These are phyloP conservation scores for Inga leiocalycina DNA, from an alignment of 306 rosid species.

Conservation along the genomic window DNA sequence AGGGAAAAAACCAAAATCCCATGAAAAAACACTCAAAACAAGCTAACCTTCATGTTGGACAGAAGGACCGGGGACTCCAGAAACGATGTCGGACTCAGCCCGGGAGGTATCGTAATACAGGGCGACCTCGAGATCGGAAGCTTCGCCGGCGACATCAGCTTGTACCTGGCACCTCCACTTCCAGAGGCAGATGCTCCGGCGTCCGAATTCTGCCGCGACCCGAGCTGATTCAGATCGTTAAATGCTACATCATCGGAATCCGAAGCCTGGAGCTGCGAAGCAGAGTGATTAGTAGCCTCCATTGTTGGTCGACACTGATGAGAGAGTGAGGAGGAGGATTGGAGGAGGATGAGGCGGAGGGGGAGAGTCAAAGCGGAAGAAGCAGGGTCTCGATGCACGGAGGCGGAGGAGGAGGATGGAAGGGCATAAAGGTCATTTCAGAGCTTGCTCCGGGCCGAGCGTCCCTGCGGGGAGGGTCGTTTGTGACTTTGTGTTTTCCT, in stretches of 20 bases:
- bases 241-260: conserved; percentile 10
- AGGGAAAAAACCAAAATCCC: background rate
- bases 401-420: conserved; percentile 3
- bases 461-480: background rate
- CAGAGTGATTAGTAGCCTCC: conserved; percentile 44
- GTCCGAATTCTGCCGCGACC: conserved; percentile 30
- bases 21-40: background rate
- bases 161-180: conserved; percentile 65
- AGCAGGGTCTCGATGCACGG: background rate
- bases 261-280: conserved; percentile 33
- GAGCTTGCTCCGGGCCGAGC: background rate
- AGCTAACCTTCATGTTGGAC: conserved; percentile 79
- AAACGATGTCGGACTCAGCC: conserved; percentile 85
- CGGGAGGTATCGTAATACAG: conserved; percentile 81
- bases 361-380: conserved; percentile 6
- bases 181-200: background rate
- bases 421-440: conserved; percentile 62
- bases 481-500: background rate
- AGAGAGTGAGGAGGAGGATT: background rate
- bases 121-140: conserved; percentile 97
- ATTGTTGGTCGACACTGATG: conserved; percentile 19
- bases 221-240: conserved; percentile 44
- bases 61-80: conserved; percentile 89
- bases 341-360: background rate
- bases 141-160: conserved; percentile 88